A percentile compares a stretch with the other conserved stretches of the same genome.
Conservation (phyloP, 768 basidiomycete species). For the Pulveroboletus sp. region DNA sequence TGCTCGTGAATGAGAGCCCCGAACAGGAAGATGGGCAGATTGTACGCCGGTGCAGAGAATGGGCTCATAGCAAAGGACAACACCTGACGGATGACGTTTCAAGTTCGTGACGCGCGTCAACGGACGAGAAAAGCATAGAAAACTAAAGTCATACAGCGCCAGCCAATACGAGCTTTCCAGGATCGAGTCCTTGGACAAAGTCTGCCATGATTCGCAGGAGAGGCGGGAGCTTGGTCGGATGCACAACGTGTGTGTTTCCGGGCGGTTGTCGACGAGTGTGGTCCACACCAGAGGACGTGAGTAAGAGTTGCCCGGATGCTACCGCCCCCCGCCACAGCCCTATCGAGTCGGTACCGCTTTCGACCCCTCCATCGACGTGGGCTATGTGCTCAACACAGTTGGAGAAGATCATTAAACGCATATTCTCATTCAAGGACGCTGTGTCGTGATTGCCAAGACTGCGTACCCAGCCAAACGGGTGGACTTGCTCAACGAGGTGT, state of each 20-base stretch:
- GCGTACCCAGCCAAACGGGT: no score
- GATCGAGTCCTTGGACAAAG: slow-evolving; percentile 66
- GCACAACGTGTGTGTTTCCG: neutral
- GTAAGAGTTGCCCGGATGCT: no score
- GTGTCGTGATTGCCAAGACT: no score
- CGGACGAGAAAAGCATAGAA: neutral
- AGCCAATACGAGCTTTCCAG: slow-evolving; percentile 60
- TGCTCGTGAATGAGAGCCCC: slow-evolving; percentile 71
- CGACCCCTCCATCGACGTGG: no score
- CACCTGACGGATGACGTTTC: slow-evolving; percentile 34
- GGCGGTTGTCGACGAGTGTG: no score
- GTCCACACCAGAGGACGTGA: no score
- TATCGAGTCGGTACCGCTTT: no score
- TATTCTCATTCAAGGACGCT: no score
- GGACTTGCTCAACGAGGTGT: neutral
- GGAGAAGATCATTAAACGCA: no score
- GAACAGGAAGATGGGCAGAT: slow-evolving; percentile 79
- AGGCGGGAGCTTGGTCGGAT: neutral
- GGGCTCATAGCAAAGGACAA: slow-evolving; percentile 56
- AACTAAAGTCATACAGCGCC: slow-evolving; percentile 46
- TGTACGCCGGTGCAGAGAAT: slow-evolving; percentile 62
- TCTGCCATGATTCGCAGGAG: slow-evolving; percentile 43
- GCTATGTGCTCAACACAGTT: no score
- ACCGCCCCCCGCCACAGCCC: no score
- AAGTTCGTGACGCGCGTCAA: neutral